A percentile compares a stretch with the other conserved stretches of the same genome.
Conservation (phyloP, 306 rosid species). For the Cucumis hystrix region DNA sequence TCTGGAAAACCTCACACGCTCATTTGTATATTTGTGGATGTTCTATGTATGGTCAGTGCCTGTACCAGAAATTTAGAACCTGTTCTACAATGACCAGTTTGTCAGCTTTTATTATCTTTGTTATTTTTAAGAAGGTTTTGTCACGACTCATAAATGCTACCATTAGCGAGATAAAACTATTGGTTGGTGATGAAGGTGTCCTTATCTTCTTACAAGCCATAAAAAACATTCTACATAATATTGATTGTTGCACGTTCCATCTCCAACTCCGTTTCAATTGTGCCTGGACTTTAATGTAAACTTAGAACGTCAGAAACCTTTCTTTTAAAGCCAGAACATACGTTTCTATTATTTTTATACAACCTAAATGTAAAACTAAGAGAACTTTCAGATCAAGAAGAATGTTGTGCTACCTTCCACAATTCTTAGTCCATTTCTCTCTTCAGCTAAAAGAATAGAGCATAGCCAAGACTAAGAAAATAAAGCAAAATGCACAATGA, state of each 20-base stretch:
- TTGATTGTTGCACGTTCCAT: background rate
- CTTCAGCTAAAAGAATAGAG: background rate
- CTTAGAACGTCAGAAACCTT: background rate
- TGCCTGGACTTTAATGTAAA: background rate
- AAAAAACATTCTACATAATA: background rate
- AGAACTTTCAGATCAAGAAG: background rate
- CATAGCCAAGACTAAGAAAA: background rate
- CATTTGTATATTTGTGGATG: background rate
- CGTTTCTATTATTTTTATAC: background rate
- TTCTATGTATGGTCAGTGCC: background rate
- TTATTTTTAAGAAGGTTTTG: background rate
- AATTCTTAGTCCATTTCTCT: background rate
- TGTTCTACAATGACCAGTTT: background rate
- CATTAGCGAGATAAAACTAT: background rate
- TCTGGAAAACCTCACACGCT: background rate
- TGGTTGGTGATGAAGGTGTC: background rate
- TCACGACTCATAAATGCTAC: background rate
- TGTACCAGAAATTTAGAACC: background rate
- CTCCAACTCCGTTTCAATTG: background rate
- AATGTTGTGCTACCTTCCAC: background rate
- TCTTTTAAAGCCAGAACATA: background rate
- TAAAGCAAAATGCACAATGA: background rate
- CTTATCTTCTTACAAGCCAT: background rate
- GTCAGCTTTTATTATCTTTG: background rate
- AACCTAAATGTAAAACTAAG: background rate